Base-by-base conservation (phyloP, 1,284 basidiomycete genomes). In the Trichosporon ovoides region DNA sequence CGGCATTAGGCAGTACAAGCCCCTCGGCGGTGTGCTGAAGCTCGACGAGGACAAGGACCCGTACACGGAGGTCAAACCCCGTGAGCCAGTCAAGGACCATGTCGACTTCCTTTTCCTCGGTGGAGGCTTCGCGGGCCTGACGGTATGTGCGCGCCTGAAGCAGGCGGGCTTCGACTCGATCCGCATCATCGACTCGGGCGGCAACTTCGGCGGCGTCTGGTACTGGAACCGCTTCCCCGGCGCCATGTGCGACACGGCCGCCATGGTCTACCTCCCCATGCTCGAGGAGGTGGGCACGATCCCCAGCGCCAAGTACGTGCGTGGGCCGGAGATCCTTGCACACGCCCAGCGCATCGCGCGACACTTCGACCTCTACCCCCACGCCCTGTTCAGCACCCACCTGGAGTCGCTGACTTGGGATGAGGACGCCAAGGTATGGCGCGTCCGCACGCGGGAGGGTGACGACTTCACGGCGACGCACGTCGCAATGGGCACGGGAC, bases 191-290 rank as follows among this genome's bases (percentile, higher is more conserved):
- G 60, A 62, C 13, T 28, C 19, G n/a, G 60, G 51, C 10, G 60
- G 60, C 46, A 52, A 62, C 55, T 59, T 62, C 37, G 60, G 60
- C 24, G 60, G 60, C n/a, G 60, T 62, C 3, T 62, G 60, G 60
- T 58, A 55, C 60, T 62, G 60, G 60, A 62, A 62, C 53, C 61
- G 61, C 36, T 62, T 52, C 55, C 61, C 61, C 2, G 61, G 61
- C 7, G 61, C 61, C 9, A 57, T 57, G 57, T 62, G 61, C 53
- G 61, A 62, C 61, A 59, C 61, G 13, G 61, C 57, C 12, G 52
- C 57, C 20, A 59, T 62, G 57, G 52, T 59, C 22, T 62, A 62
- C 38, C 53, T 59, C 35, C 58, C 57, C 16, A 38, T 59, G 12
- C 51, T 57, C 7, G 61, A 62, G 55, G 61, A 62, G 55, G 50